Percentiles rank a stretch among this genome's conserved stretches.
phyloP scores from a whole-genome alignment of 345 rosid genomes.

The Triadica sebifera region DNA sequence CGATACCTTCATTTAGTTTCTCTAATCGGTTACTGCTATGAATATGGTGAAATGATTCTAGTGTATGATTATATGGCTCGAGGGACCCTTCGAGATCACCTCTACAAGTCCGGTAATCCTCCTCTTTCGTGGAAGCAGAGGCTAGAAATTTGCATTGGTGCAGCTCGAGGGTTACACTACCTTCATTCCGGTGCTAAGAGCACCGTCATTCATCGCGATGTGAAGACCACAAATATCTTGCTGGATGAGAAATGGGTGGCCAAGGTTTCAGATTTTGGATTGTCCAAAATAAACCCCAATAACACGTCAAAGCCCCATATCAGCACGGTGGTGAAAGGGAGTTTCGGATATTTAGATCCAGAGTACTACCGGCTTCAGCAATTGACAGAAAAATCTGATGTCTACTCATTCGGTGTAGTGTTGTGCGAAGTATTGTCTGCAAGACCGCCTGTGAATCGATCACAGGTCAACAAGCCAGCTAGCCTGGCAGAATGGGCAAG shows the following conservation, averaged over 20 bases:
- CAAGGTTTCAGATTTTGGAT: constrained; percentile 40
- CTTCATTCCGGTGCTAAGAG: too few species aligned
- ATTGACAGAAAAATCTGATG: constrained; percentile 36
- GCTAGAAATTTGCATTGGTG: constrained; percentile 37
- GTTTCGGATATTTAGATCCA: constrained; percentile 39
- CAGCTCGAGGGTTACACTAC: constrained; percentile 36
- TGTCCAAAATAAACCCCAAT: constrained; percentile 28
- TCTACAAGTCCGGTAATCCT: constrained; percentile 24
- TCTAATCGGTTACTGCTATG: not conserved
- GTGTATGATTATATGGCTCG: constrained; percentile 19
- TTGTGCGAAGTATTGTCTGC: constrained; percentile 10
- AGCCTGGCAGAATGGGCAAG: constrained; percentile 1
- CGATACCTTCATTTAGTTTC: constrained; percentile 1
- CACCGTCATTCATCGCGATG: constrained; percentile 36
- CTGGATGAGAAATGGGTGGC: too few species aligned
- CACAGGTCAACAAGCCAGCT: not conserved
- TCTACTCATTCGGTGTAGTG: constrained; percentile 15
- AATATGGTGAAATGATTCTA: not conserved
- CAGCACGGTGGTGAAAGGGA: constrained; percentile 40
- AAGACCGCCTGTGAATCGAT: not conserved
- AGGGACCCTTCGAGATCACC: constrained; percentile 33
- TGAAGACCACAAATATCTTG: constrained; percentile 36
- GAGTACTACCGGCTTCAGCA: constrained; percentile 33
- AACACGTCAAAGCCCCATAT: constrained; percentile 24
- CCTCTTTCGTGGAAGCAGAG: constrained; percentile 23